Percentiles rank a stretch among this genome's conserved stretches.
phyloP scores from a whole-genome alignment of 306 rosid species.

The Comarum palustre region DNA sequence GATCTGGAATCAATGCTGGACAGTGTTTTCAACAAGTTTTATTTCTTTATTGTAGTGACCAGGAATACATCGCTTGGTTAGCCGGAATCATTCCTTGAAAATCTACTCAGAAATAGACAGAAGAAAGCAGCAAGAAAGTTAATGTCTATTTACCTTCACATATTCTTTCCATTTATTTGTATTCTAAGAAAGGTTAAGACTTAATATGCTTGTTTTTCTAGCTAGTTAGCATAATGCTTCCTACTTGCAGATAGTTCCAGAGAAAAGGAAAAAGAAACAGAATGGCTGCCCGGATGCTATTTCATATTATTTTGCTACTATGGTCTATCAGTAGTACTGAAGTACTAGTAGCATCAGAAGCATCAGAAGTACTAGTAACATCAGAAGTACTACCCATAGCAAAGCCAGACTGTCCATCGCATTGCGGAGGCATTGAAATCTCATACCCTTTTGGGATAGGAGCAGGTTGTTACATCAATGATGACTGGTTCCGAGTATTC shows the following conservation, averaged over 20 bases:
- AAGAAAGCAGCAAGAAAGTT: background rate
- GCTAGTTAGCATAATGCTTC: background rate
- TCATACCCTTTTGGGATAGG: conserved; percentile 48
- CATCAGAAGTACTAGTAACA: background rate
- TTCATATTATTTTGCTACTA: background rate
- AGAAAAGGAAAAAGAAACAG: conserved; percentile 1
- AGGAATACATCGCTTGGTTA: background rate
- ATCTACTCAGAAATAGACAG: background rate
- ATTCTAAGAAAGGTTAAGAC: background rate
- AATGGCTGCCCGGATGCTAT: background rate
- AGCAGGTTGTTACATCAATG: conserved; percentile 6
- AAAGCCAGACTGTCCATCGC: conserved; percentile 18
- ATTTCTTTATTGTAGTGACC: background rate
- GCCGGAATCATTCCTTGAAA: background rate
- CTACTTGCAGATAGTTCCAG: background rate
- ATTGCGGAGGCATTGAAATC: conserved; percentile 27
- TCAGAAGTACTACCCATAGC: background rate
- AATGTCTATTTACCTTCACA: background rate
- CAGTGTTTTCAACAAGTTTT: background rate
- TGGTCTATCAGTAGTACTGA: background rate
- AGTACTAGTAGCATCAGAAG: background rate
- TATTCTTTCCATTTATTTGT: background rate
- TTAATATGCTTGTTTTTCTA: background rate
- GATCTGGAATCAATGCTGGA: background rate
- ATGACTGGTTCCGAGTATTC: conserved; percentile 34